phyloP scores from a whole-genome alignment of 148 eudicot species.

The Fagopyrum esculentum region DNA sequence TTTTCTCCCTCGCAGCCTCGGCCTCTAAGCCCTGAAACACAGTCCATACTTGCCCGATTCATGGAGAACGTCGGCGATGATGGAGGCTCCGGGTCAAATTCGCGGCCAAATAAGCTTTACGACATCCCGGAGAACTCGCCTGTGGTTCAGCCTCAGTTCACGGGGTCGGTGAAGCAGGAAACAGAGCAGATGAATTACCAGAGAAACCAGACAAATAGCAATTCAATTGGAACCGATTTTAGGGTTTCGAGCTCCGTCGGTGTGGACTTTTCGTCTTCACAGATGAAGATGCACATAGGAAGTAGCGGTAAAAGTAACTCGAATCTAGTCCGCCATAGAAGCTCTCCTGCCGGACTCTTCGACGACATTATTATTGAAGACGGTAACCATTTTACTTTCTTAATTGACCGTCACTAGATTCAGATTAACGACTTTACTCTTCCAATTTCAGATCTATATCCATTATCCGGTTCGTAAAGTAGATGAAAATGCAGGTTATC shows the following conservation, averaged over 20 bases:
- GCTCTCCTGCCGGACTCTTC: conserved; percentile 84
- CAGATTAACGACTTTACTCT: not conserved
- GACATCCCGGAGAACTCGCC: conserved; percentile 28
- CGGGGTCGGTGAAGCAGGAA: conserved; percentile 41
- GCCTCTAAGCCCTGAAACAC: conserved; percentile 56
- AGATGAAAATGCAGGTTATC: not conserved
- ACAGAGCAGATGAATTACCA: conserved; percentile 33
- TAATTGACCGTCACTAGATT: not conserved
- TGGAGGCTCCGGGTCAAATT: not conserved
- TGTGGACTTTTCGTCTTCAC: conserved; percentile 21
- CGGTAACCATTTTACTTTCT: conserved; percentile 30
- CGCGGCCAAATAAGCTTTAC: conserved; percentile 14
- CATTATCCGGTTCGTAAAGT: not conserved
- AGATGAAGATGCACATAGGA: conserved; percentile 37
- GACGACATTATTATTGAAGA: conserved; percentile 39
- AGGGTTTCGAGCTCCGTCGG: conserved; percentile 5
- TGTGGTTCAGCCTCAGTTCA: conserved; percentile 21
- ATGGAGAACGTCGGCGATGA: conserved; percentile 28
- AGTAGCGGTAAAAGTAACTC: conserved; percentile 25
- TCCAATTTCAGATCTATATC: not conserved
- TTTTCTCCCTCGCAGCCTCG: conserved; percentile 18
- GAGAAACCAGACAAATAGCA: conserved; percentile 9
- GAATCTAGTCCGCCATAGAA: conserved; percentile 68
- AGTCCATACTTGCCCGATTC: conserved; percentile 41
- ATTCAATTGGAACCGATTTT: conserved; percentile 14